Evolutionary conservation across 306 rosid genomes (phyloP).

Genomic region (Phaseolus lunatus): DNA sequence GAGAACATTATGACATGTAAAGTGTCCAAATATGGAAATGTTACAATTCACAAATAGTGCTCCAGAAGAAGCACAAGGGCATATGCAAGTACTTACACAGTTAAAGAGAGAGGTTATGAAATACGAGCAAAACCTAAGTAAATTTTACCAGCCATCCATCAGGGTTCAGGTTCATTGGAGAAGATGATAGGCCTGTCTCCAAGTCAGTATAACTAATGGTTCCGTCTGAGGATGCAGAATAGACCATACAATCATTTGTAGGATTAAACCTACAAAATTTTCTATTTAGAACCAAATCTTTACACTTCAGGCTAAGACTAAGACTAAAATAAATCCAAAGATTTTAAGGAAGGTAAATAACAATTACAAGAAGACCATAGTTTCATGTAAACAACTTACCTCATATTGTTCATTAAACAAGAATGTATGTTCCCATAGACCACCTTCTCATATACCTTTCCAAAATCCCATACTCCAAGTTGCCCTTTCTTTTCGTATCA

Average conservation of each 20-base stretch:
- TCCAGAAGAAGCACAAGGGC: background rate
- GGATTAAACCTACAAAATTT: constrained; percentile 74
- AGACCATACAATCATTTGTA: constrained; percentile 71
- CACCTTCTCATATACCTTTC: constrained; percentile 76
- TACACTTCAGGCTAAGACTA: constrained; percentile 9
- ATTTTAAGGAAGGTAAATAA: background rate
- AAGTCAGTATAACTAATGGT: constrained; percentile 76
- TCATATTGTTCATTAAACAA: constrained; percentile 82
- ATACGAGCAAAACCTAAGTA: constrained; percentile 2
- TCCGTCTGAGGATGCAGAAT: constrained; percentile 95
- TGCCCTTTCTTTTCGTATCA: constrained; percentile 83
- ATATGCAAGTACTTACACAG: constrained; percentile 22
- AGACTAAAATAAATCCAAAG: constrained; percentile 4
- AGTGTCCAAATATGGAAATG: background rate
- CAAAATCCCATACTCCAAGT: constrained; percentile 96
- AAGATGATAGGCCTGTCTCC: constrained; percentile 84
- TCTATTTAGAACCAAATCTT: constrained; percentile 30
- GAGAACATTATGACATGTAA: background rate
- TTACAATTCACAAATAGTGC: constrained; percentile 17
- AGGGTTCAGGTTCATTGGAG: constrained; percentile 79
- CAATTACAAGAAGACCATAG: constrained; percentile 7
- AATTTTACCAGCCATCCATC: constrained; percentile 86
- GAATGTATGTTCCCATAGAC: constrained; percentile 89
- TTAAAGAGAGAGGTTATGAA: background rate
- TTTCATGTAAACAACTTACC: constrained; percentile 54